Evolutionary conservation across 768 basidiomycete species (phyloP), one percentile per base, ranked within the genome.

Genomic region (Leccinellum rugosiceps): DNA sequence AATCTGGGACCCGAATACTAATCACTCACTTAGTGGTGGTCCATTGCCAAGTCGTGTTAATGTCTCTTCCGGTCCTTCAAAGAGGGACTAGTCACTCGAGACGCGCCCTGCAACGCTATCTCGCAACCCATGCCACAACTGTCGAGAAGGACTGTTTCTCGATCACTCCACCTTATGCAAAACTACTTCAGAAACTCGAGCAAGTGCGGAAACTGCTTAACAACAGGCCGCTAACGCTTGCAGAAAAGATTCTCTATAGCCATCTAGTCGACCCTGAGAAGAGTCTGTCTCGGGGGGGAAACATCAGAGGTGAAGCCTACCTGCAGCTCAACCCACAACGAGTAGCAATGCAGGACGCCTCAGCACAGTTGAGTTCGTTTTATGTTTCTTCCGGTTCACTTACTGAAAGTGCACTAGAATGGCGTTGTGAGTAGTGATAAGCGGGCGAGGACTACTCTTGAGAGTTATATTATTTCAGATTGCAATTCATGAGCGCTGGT

Each of bases 401-500:
- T 50, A 14, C 65, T 68, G 45, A 72, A 35, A 34, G 45, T 30
- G n/a, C 13, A 46, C 32, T 34, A 92, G 91, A 72, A 93, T 92
- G 91, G 90, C 91, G 11, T 65, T 93, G 87, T 92, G 72, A 77
- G 85, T 65, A 11, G 31, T 3, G 2, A 38, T 46, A 26, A 11
- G 9, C 43, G 52, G 21, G 34, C 35, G 44, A 49, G 55, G 23
- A 35, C 6, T 13, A 43, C 52, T 52, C 54, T 53, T 54, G 23
- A 23, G n/a, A 38, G 32, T 56, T 41, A 63, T 41, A 28, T 30
- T 45, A 21, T 46, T 63, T 65, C 53, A 87, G 95, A 58, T 75
- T 99, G 57, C 97, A 99, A 75, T 99, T 98, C 75, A 98, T 97
- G 92, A 96, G 95, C 52, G 95, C 95, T 56, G 93, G 92, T 19